Evolutionary conservation across 208 protist genomes (phyloP).

Genomic region (Leishmania mexicana): DNA sequence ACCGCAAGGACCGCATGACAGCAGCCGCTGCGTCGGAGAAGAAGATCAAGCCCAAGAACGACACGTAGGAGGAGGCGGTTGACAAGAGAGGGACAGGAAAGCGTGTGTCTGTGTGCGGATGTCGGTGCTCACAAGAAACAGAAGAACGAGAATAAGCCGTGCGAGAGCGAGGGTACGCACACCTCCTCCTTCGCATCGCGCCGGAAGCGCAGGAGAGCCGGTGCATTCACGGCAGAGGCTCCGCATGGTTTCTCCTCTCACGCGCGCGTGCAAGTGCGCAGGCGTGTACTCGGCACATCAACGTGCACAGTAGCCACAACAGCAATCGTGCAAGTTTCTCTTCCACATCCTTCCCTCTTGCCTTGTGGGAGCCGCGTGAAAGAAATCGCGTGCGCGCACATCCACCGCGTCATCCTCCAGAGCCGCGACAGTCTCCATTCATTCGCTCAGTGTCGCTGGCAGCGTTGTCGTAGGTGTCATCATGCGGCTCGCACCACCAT

Average conservation of each 20-base stretch:
- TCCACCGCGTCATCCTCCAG: neutral
- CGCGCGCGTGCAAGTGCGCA: neutral
- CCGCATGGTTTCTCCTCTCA: neutral
- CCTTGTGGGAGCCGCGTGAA: neutral
- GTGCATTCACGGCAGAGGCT: neutral
- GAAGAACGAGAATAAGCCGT: neutral
- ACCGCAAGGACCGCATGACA: neutral
- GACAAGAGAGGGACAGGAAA: neutral
- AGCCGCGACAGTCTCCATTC: neutral
- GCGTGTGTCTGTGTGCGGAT: neutral
- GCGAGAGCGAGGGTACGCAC: neutral
- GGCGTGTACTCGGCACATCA: neutral
- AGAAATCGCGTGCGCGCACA: neutral
- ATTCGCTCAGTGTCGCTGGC: neutral
- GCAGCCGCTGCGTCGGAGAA: neutral
- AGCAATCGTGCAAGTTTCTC: neutral
- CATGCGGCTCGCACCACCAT: conserved; percentile 4
- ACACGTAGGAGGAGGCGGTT: neutral
- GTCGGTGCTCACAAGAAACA: neutral
- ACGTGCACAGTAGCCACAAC: neutral
- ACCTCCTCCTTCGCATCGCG: neutral
- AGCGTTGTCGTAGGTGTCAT: neutral
- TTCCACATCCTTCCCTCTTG: neutral
- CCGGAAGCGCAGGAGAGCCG: neutral
- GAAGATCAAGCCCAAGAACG: neutral